Evolutionary conservation across 139 green algal genomes (phyloP).

Genomic region (Picochlorum sp.): DNA sequence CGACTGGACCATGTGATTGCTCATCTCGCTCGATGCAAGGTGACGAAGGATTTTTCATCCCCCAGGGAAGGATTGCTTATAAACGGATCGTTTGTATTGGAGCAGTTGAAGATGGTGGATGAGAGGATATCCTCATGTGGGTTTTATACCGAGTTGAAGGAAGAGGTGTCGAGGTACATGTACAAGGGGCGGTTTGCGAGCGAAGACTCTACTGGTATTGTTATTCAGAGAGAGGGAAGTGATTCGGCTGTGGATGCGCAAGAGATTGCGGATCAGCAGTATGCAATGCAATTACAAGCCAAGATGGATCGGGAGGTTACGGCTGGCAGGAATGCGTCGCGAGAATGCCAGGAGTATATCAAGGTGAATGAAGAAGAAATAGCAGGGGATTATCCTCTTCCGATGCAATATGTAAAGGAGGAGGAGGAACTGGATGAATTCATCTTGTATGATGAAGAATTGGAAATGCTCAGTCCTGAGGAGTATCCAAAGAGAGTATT

Average conservation of each 20-base stretch:
- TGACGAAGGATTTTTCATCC: slow-evolving; percentile 42
- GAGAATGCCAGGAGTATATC: slow-evolving; percentile 54
- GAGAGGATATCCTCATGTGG: not conserved
- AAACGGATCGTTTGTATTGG: slow-evolving; percentile 63
- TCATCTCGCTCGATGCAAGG: slow-evolving; percentile 56
- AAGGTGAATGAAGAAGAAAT: slow-evolving; percentile 87
- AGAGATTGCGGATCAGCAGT: slow-evolving; percentile 52
- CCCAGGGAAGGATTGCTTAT: slow-evolving; percentile 58
- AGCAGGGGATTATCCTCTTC: slow-evolving; percentile 88
- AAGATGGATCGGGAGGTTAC: slow-evolving; percentile 54
- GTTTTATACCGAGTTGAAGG: not conserved
- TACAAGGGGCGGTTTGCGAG: not conserved
- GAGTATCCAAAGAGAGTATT: slow-evolving; percentile 64
- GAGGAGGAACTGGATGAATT: slow-evolving; percentile 85
- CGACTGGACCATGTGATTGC: slow-evolving; percentile 58
- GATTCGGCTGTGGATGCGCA: not conserved
- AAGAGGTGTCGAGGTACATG: slow-evolving; percentile 5
- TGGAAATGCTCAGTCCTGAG: slow-evolving; percentile 52
- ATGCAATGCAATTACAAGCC: slow-evolving; percentile 67
- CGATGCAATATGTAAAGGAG: slow-evolving; percentile 63
- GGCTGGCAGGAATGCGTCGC: not conserved
- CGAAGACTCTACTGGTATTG: not conserved
- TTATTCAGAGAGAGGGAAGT: not conserved
- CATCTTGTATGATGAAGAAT: slow-evolving; percentile 73
- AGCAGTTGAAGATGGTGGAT: slow-evolving; percentile 36